Base-by-base conservation (phyloP, 1,284 basidiomycete genomes). In the Boletellus deceptivus region DNA sequence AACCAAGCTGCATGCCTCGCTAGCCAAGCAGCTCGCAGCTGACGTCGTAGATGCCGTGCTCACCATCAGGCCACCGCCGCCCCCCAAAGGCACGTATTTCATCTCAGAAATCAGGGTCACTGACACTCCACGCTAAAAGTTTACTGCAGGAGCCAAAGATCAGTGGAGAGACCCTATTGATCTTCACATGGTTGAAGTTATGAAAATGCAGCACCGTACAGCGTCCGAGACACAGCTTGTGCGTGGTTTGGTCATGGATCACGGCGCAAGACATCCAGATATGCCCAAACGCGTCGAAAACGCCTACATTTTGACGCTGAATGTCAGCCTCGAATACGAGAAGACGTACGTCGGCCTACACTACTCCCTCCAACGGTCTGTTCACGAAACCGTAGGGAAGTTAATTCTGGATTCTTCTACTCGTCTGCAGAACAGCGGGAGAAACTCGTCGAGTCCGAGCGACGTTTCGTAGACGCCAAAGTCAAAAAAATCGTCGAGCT, bases 121-220 rank as follows among this genome's bases (percentile, higher is more conserved):
- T 31, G 29, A 31, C 11, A 31, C 29, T 46, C 53, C 62, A 52
- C 58, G 59, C 56, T 63, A 60, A 61, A 55, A 61, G 51, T 48
- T 44, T 53, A 55, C 53, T 50, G 43, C 55, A 88, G 83, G 79
- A 55, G 70, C 78, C 17, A 71, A 77, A 57, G 83, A 85, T 59
- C 82, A 86, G 61, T 87, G 82, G 75, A 79, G 79, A 49, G 85
- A 93, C 62, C 94, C 95, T 42, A 97, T 99, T 67, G 97, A 99
- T 75, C 75, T 99, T 56, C 96, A 99, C 75, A 99, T 99, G 97
- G 80, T 99, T 50, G 97, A 99, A 73, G 88, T 99, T 62, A 99
- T 99, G 96, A 99, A 99, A 79, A 99, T 99, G 97, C 96, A 98
- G 72, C 97, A 99, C 76, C 89, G 94, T 66, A 95, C 90, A 47